Conservation (phyloP, 768 basidiomycete species). For the Termitomyces sp. region DNA sequence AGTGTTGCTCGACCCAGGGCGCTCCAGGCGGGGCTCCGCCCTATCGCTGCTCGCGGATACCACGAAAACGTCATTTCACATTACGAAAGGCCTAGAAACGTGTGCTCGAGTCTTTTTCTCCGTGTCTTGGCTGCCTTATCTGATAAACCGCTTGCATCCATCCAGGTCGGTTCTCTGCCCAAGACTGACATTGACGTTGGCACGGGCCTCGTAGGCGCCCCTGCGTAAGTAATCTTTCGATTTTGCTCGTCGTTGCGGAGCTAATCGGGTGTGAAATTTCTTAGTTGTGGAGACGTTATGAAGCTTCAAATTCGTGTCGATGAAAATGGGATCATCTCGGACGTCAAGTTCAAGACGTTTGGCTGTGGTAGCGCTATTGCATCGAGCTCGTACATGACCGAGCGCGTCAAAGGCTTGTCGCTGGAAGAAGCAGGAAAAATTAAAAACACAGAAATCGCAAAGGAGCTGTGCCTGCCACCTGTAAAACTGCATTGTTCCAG, state of each 20-base stretch:
- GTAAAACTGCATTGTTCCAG: constrained; percentile 96
- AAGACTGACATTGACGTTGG: constrained; percentile 91
- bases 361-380: constrained; percentile 98
- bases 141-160: constrained; percentile 41
- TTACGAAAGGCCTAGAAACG: constrained; percentile 97
- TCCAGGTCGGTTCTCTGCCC: constrained; percentile 91
- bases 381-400: constrained; percentile 97
- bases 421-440: constrained; percentile 94
- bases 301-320: constrained; percentile 98
- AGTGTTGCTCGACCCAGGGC: constrained; percentile 38
- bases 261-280: constrained; percentile 17
- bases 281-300: constrained; percentile 96
- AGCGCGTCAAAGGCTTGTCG: constrained; percentile 91
- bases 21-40: constrained; percentile 34
- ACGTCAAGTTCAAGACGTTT: constrained; percentile 99
- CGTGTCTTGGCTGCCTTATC: constrained; percentile 39
- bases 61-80: constrained; percentile 98
- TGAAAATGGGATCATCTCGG: constrained; percentile 90
- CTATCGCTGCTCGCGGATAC: constrained; percentile 65
- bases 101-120: constrained; percentile 41
- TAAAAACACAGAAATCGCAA: constrained; percentile 99
- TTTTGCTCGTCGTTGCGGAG: constrained; percentile 18
- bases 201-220: constrained; percentile 95
- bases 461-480: constrained; percentile 91
- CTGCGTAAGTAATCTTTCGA: constrained; percentile 60